A percentile compares a stretch with the other conserved stretches of the same genome.
phyloP scores from a whole-genome alignment of 208 protist species.

The Endotrypanum monterogeii region DNA sequence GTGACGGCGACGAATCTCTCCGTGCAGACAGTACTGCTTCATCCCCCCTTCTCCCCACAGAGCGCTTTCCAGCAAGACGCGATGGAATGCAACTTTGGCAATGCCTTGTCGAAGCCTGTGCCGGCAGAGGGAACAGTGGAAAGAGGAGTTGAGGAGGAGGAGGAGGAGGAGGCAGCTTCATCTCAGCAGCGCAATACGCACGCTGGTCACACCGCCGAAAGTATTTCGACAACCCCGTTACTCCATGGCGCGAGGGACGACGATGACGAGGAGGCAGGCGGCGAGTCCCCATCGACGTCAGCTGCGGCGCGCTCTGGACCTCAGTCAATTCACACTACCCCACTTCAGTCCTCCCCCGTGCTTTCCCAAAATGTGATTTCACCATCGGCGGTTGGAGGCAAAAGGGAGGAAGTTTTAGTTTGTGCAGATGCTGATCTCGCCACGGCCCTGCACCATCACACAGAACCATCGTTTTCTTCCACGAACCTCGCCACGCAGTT shows the following conservation, averaged over 20 bases:
- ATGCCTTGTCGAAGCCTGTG: neutral
- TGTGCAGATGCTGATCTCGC: neutral
- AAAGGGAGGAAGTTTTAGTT: neutral
- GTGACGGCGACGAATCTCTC: neutral
- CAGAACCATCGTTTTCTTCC: neutral
- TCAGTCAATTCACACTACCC: constrained; percentile 15
- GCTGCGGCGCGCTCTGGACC: constrained; percentile 13
- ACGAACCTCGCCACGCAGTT: constrained; percentile 20
- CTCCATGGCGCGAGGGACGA: constrained; percentile 5
- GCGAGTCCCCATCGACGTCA: constrained; percentile 20
- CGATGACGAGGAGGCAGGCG: constrained; percentile 31
- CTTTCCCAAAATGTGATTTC: neutral
- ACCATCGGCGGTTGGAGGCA: neutral
- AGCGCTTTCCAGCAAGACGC: neutral
- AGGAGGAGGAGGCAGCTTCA: constrained; percentile 22
- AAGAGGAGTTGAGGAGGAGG: constrained; percentile 10
- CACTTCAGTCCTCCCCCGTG: neutral
- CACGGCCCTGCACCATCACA: neutral
- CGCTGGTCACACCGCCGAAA: neutral
- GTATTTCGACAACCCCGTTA: neutral
- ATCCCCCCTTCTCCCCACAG: neutral
- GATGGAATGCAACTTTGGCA: neutral
- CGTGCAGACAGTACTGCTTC: neutral
- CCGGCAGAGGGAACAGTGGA: neutral
- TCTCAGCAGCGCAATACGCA: constrained; percentile 16